phyloP scores from a whole-genome alignment of 768 basidiomycete genomes.

The Rhodosporidiobolus sp. region DNA sequence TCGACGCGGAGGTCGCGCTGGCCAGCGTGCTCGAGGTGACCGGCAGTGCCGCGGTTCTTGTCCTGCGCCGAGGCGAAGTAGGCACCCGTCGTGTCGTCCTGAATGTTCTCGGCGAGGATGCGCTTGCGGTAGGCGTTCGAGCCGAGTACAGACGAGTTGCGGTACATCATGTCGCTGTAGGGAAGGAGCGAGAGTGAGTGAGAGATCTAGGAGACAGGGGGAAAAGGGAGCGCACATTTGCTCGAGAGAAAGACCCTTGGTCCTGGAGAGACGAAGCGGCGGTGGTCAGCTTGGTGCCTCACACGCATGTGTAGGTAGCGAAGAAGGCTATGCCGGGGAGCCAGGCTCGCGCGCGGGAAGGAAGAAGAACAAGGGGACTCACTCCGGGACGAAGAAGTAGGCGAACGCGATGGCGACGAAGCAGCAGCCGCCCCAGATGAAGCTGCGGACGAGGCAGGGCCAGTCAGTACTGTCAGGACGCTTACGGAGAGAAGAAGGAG shows the following conservation, averaged over 20 bases:
- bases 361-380: too few relatives aligned
- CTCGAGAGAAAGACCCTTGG: constrained; percentile 55
- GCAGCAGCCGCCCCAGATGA: constrained; percentile 70
- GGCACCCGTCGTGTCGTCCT: constrained; percentile 31
- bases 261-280: constrained; percentile 57
- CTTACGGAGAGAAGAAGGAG: too few relatives aligned
- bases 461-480: too few relatives aligned
- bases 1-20: neutral
- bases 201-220: too few relatives aligned
- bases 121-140: constrained; percentile 48
- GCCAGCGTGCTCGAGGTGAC: neutral
- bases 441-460: constrained; percentile 65
- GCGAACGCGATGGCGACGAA: constrained; percentile 57
- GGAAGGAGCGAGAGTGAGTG: too few relatives aligned
- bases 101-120: constrained; percentile 37
- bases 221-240: neutral
- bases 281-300: constrained; percentile 50
- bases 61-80: constrained; percentile 4
- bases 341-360: too few relatives aligned
- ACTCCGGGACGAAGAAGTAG: constrained; percentile 71
- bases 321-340: too few relatives aligned
- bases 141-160: constrained; percentile 61
- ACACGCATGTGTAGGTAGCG: too few relatives aligned
- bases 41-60: neutral
- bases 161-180: constrained; percentile 60